Conservation (phyloP, 768 basidiomycete species). For the Tephrocybe sp. region DNA sequence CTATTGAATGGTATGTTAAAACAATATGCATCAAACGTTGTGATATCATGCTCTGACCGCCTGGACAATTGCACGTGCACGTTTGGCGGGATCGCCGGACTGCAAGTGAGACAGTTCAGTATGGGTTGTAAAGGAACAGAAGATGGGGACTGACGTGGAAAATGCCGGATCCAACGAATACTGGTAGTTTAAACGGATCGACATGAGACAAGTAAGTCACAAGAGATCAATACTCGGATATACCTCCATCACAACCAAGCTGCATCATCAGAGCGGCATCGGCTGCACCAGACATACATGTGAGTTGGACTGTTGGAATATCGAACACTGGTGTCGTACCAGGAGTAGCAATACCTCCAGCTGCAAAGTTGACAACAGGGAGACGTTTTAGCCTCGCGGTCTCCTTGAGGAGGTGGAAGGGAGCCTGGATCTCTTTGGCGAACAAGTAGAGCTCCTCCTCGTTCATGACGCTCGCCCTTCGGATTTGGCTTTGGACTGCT, state of each 20-base stretch:
- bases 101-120: slow-evolving; percentile 26
- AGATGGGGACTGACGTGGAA: slow-evolving; percentile 68
- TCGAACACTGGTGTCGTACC: slow-evolving; percentile 43
- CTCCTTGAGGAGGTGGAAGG: slow-evolving; percentile 95
- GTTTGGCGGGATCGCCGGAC: slow-evolving; percentile 92
- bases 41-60: slow-evolving; percentile 52
- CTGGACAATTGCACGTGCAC: slow-evolving; percentile 94
- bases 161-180: slow-evolving; percentile 98
- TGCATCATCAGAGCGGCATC: slow-evolving; percentile 99
- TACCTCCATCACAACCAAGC: slow-evolving; percentile 94
- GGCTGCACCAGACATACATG: slow-evolving; percentile 41
- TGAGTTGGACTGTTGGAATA: neutral
- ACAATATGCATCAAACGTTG: slow-evolving; percentile 2
- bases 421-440: slow-evolving; percentile 91
- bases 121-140: neutral
- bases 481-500: slow-evolving; percentile 80
- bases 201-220: slow-evolving; percentile 9
- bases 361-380: slow-evolving; percentile 96
- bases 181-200: slow-evolving; percentile 36
- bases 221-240: slow-evolving; percentile 22
- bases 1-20: slow-evolving; percentile 32
- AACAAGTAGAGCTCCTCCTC: slow-evolving; percentile 94
- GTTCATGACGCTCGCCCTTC: slow-evolving; percentile 81
- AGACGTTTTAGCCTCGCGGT: slow-evolving; percentile 90
- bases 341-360: slow-evolving; percentile 91